These are phyloP conservation scores for Serendipita vermifera DNA, from an alignment of 768 basidiomycete genomes.

Conservation along the genomic window DNA sequence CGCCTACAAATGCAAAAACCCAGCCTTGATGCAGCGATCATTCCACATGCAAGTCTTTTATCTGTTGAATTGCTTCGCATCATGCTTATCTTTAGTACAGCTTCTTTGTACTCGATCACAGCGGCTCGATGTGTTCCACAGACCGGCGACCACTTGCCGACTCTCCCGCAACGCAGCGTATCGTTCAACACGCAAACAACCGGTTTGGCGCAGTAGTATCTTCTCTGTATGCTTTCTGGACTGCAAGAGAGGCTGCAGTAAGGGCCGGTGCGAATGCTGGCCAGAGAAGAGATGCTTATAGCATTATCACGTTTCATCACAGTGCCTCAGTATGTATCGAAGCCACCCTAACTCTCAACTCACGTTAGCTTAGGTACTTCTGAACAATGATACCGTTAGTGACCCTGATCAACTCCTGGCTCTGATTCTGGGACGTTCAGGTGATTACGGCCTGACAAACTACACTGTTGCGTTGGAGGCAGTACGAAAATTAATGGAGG, in stretches of 20 bases:
- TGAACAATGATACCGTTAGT: neutral
- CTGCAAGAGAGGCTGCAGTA: slow-evolving; percentile 33
- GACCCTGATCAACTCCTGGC: slow-evolving; percentile 14
- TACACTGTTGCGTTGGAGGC: neutral
- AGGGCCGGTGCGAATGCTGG: slow-evolving; percentile 16
- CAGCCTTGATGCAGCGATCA: slow-evolving; percentile 31
- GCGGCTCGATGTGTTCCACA: slow-evolving; percentile 33
- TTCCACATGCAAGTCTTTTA: slow-evolving; percentile 40
- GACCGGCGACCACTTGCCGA: slow-evolving; percentile 35
- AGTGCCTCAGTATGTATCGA: neutral
- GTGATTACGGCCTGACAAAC: neutral
- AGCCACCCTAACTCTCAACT: neutral
- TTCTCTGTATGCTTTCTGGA: slow-evolving; percentile 44
- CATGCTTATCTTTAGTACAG: slow-evolving; percentile 19
- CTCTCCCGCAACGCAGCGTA: slow-evolving; percentile 31
- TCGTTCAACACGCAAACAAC: slow-evolving; percentile 30
- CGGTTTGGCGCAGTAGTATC: slow-evolving; percentile 50
- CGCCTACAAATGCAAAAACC: slow-evolving; percentile 41
- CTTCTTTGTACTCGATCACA: slow-evolving; percentile 43
- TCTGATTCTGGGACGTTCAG: neutral
- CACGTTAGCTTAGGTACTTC: neutral
- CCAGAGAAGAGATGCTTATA: slow-evolving; percentile 44
- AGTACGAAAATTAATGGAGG: neutral
- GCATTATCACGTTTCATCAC: slow-evolving; percentile 37
- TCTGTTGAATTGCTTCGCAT: neutral